Base-by-base conservation (phyloP, 2,329 filamentous ascomycete genomes). In the Calycina herbarum region DNA sequence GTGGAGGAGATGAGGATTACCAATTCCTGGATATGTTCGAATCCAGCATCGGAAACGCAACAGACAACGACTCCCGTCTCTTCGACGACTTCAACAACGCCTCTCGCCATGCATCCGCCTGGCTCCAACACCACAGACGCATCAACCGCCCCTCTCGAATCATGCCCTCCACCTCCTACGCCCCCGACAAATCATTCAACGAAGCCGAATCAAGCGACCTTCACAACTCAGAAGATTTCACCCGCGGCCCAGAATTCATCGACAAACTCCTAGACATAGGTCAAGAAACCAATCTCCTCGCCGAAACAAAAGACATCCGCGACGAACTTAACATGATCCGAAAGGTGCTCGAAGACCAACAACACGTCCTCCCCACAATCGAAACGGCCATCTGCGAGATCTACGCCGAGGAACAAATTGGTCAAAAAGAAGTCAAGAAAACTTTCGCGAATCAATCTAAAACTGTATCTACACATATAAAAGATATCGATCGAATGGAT, bases 401-500 rank as follows among this genome's bases (percentile, higher is more conserved):
- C 6, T 73, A 71, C 45, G n/a, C 51, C n/a, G 69, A 69, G 13
- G 67, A 70, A 54, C 62, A 71, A 6, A 61, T 42, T 20, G 65
- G 64, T 1, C 72, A 71, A 31, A 57, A 64, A 17, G 69, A 72
- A 33, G 63, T 73, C 27, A 73, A 73, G 59, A 72, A 70, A 35
- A 54, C 68, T 3, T 70, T 72, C 24, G 57, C 63, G 7, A 68
- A 69, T 1, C 71, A 71, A 38, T 40, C 70, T 1, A 73, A 72
- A 56, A 64, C 63, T 1, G 68, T 73, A 15, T 65, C 67, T 2
- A 69, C 66, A 24, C 69, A 72, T 51, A 57, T 67, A 20, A 71
- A 73, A 57, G 71, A 73, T 40, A 70, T 73, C 13, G 89, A 92
- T 67, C 89, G 88, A 68, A 87, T 96, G 77, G 92, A 97, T 78